Base-by-base conservation (phyloP, 1,284 basidiomycete genomes). In the Rhodotorula sp. region DNA sequence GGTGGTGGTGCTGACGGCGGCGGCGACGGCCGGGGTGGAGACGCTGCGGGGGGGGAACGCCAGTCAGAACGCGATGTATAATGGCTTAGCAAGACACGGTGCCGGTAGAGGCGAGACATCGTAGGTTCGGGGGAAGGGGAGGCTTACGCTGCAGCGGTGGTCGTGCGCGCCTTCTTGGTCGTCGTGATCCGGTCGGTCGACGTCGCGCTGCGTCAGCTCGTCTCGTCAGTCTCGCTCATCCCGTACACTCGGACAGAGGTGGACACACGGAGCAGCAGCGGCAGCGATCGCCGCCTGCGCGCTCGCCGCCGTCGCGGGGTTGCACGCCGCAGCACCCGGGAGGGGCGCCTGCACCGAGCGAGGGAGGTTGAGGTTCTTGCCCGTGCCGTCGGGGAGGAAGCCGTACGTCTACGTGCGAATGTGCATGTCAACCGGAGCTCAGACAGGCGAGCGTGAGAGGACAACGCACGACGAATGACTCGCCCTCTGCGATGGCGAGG, bases 361-460 rank as follows among this genome's bases (percentile, higher is more conserved):
- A 9, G 67, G 44, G 34, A 78, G 73, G 55, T 70, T 71, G 27
- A 78, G 65, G 59, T 72, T 70, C 66, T 78, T 78, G 65, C 77
- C 77, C 36, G 69, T 65, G n/a, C 75, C 77, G 59, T 78, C 73
- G 2, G 75, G 70, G 13, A 78, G 61, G 71, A 78, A 78, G 25
- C 69, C 77, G 51, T 71, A 73, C 22, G 71, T 67, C 64, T 74
- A 53, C 37, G 32, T n/a, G 29, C 5, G 21, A 21, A 9, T 9
- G 29, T 8, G 12, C 21, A n/a, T 19, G 58, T 32, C 17, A 25
- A 29, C 58, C 10, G 29, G n/a, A 22, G 17, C n/a, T 17, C 8
- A 9, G 58, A 44, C 3, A 44, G 53, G 6, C 2, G 36, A 12
- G 34, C 21, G 22, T 12, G 22, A 46, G 44, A 13, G 46, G 32